A percentile compares a stretch with the other conserved stretches of the same genome.
Conservation (phyloP, 306 rosid species). For the Ochetophila trinervis region DNA sequence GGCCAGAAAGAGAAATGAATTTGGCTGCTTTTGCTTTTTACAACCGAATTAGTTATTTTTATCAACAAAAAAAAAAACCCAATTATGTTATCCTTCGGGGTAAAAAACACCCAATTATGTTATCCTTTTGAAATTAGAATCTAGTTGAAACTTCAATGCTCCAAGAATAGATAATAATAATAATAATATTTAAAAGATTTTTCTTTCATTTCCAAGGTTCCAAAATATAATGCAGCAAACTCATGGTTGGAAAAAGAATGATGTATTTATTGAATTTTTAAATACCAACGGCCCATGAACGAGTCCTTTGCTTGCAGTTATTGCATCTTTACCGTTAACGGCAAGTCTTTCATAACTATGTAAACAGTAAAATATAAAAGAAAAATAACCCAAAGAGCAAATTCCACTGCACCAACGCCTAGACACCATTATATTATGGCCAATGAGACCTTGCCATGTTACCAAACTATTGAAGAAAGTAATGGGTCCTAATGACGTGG, state of each 20-base stretch:
- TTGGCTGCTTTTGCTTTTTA: not conserved
- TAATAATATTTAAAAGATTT: not conserved
- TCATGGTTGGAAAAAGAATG: not conserved
- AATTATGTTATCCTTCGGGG: conserved; percentile 1
- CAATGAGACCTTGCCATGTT: conserved; percentile 6
- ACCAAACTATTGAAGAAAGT: not conserved
- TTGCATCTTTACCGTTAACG: conserved; percentile 31
- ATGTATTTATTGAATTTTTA: not conserved
- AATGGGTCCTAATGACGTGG: conserved; percentile 6
- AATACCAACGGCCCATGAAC: not conserved
- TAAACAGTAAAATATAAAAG: not conserved
- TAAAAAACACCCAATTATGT: not conserved
- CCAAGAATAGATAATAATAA: not conserved
- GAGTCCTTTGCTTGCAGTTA: conserved; percentile 3
- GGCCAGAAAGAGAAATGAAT: not conserved
- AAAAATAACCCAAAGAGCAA: not conserved
- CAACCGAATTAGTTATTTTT: not conserved
- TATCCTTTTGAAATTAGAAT: not conserved
- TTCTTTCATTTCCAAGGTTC: not conserved
- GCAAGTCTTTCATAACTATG: conserved; percentile 5
- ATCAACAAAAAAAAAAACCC: too few species aligned
- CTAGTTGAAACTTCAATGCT: conserved; percentile 2
- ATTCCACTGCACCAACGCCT: not conserved
- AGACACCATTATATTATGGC: too few species aligned
- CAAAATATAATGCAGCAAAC: not conserved